A percentile compares a stretch with the other conserved stretches of the same genome.
Conservation (phyloP, 192 early-diverging fungal species). For the Lunasporangiospora selenospora region DNA sequence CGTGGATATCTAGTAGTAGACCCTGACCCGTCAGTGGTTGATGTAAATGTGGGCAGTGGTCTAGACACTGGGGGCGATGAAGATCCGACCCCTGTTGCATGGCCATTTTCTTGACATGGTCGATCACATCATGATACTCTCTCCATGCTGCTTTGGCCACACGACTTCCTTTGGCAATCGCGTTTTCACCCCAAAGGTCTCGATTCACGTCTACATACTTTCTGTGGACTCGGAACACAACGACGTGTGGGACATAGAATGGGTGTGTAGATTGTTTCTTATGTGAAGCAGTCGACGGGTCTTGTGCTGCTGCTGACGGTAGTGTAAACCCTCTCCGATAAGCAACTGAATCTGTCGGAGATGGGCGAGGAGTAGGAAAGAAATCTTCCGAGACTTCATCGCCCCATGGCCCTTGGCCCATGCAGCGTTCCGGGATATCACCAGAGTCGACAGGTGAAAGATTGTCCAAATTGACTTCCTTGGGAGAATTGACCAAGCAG, state of each 20-base stretch:
- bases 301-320: neutral
- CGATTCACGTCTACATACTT: constrained; percentile 35
- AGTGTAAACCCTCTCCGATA: no score
- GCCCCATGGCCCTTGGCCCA: constrained; percentile 29
- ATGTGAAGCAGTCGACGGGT: neutral
- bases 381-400: constrained; percentile 17
- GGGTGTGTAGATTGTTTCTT: no score
- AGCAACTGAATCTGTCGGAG: no score
- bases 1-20: constrained; percentile 44
- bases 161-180: constrained; percentile 19
- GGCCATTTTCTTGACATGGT: constrained; percentile 28
- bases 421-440: constrained; percentile 9
- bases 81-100: constrained; percentile 1
- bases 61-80: no score
- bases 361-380: neutral
- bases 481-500: constrained; percentile 3
- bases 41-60: no score
- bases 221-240: constrained; percentile 28
- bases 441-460: no score
- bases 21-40: neutral
- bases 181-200: constrained; percentile 34
- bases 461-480: neutral
- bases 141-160: constrained; percentile 26
- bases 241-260: constrained; percentile 25
- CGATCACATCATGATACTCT: constrained; percentile 39